These are phyloP conservation scores for Leccinum fuscescens DNA, from an alignment of 1,284 basidiomycete species.

Conservation along the genomic window DNA sequence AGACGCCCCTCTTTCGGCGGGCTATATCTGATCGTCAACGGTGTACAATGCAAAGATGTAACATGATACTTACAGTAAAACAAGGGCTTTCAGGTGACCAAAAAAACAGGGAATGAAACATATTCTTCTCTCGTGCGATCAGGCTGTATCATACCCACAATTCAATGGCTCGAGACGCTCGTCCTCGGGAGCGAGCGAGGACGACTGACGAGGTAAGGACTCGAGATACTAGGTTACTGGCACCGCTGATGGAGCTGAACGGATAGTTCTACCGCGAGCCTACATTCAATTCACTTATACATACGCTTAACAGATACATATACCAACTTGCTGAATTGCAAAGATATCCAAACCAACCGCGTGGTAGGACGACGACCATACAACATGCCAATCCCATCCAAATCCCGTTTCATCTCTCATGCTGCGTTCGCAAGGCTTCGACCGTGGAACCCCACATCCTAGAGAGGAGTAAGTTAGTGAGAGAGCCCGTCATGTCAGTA, in stretches of 20 bases:
- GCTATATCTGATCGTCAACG: neutral
- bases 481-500: neutral
- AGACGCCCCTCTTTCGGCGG: neutral
- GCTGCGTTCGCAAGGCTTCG: slow-evolving; percentile 7
- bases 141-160: neutral
- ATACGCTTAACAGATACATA: neutral
- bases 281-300: slow-evolving; percentile 3
- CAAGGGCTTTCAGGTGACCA: neutral
- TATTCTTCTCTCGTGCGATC: neutral
- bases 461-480: neutral
- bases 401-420: neutral
- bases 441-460: slow-evolving; percentile 17
- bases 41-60: slow-evolving; percentile 4
- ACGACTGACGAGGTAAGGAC: neutral
- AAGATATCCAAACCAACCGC: neutral
- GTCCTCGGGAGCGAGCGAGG: neutral
- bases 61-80: neutral
- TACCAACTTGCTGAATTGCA: neutral
- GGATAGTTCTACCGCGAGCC: neutral
- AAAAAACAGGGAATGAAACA: neutral
- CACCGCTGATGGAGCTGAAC: neutral
- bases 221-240: neutral
- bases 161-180: neutral
- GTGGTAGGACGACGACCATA: neutral
- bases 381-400: neutral